Evolutionary conservation across 2,329 filamentous ascomycete species (phyloP).

Genomic region (Sporothrix phasma): DNA sequence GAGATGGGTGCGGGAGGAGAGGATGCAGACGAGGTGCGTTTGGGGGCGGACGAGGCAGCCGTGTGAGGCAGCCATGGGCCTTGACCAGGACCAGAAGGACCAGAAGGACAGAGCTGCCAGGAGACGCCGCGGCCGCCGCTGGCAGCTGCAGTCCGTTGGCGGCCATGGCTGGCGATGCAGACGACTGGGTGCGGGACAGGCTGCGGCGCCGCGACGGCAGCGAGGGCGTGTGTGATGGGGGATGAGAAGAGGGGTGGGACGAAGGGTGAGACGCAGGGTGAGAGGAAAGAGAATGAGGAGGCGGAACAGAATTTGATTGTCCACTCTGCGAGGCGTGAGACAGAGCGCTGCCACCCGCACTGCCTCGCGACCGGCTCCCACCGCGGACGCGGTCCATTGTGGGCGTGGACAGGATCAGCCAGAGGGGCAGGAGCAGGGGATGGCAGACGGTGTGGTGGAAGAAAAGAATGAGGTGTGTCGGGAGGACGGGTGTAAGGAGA

Average conservation of each 20-base stretch:
- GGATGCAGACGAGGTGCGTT: not conserved
- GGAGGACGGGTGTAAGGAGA: not conserved
- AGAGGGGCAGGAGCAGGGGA: not conserved
- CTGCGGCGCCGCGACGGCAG: slow-evolving; percentile 13
- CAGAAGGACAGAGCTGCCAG: not conserved
- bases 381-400: slow-evolving; percentile 19
- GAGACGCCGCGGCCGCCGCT: not conserved
- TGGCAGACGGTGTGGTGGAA: not conserved
- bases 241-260: not conserved
- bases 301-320: not conserved
- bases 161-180: not conserved
- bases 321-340: not conserved
- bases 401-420: not conserved
- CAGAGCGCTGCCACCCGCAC: slow-evolving; percentile 9
- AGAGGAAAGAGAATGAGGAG: not conserved
- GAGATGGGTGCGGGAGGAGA: not conserved
- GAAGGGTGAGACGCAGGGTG: not conserved
- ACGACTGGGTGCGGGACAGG: slow-evolving; percentile 11
- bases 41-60: not conserved
- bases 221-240: not conserved
- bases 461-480: not conserved
- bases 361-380: slow-evolving; percentile 19
- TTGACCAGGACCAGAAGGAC: not conserved
- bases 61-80: not conserved
- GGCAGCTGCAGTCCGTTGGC: not conserved